These are phyloP conservation scores for Aspergillus ellipticus DNA, from an alignment of 495 filamentous ascomycete species.

Conservation along the genomic window DNA sequence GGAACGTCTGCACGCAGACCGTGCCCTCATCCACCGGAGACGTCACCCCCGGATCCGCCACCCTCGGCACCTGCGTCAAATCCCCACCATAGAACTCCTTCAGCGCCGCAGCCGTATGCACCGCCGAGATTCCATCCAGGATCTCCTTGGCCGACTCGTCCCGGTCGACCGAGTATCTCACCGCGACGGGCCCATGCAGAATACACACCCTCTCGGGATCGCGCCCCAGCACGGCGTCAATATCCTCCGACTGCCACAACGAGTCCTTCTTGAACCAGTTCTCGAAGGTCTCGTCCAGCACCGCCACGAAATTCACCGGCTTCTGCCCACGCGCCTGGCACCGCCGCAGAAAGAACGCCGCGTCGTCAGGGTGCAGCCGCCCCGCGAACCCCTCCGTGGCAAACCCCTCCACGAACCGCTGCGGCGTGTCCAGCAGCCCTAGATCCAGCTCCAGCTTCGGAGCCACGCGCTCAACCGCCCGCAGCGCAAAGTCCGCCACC, in stretches of 20 bases:
- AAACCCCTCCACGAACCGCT: neutral
- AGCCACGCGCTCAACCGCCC: neutral
- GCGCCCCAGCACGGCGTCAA: conserved; percentile 3
- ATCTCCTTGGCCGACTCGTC: conserved; percentile 2
- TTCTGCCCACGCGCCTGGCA: neutral
- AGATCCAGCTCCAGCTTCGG: neutral
- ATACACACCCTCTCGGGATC: neutral
- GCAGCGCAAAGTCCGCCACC: neutral
- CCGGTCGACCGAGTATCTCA: neutral
- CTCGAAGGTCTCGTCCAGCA: neutral
- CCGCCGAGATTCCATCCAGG: neutral
- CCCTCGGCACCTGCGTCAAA: neutral
- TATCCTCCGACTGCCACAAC: conserved; percentile 3
- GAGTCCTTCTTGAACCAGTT: conserved; percentile 5
- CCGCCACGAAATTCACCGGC: neutral
- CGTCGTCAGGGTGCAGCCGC: neutral
- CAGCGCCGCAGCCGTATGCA: neutral
- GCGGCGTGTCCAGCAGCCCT: neutral
- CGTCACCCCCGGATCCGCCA: neutral
- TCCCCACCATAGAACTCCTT: neutral
- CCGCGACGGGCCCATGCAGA: conserved; percentile 1
- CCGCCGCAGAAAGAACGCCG: neutral
- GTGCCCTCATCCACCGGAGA: neutral
- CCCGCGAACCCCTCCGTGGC: neutral
- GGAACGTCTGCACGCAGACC: neutral